Conservation (phyloP, 225 moss, liverwort and hornwort species). For the Physcomitrellopsis africana region DNA sequence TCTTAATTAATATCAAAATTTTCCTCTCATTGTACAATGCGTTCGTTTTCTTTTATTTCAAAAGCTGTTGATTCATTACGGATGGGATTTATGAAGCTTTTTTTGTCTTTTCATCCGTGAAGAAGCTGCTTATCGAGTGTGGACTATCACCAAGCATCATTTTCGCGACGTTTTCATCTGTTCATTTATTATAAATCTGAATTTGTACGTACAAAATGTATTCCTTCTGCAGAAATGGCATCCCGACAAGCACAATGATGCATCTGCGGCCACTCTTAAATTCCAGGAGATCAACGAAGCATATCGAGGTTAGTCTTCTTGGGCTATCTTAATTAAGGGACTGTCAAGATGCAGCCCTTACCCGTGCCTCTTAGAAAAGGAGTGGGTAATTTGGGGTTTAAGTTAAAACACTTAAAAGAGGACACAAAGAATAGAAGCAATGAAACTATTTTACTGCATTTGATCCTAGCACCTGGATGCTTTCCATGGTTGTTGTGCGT, state of each 20-base stretch:
- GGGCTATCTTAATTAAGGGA: not conserved
- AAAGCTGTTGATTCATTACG: slow-evolving; percentile 5
- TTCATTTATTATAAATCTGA: not conserved
- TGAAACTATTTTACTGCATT: not conserved
- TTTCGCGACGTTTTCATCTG: slow-evolving; percentile 7
- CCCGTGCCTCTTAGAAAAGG: not conserved
- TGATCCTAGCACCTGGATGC: not conserved
- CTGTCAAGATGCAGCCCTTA: not conserved
- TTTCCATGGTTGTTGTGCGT: not conserved
- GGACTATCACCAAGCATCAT: not conserved
- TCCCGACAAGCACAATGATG: slow-evolving; percentile 89
- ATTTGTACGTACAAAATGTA: no score
- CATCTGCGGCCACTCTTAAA: slow-evolving; percentile 79
- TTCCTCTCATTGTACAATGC: not conserved
- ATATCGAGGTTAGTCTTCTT: slow-evolving; percentile 75
- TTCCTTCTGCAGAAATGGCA: slow-evolving; percentile 82
- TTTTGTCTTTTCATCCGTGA: not conserved
- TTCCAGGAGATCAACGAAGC: slow-evolving; percentile 98
- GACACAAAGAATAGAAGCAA: not conserved
- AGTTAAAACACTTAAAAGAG: not conserved
- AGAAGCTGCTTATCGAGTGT: slow-evolving; percentile 7
- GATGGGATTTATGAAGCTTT: slow-evolving; percentile 8
- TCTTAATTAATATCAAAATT: not conserved
- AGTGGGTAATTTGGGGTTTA: not conserved
- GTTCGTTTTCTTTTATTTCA: not conserved